Conservation (phyloP, 1,284 basidiomycete species). For the Cryptococcus depauperatus region DNA sequence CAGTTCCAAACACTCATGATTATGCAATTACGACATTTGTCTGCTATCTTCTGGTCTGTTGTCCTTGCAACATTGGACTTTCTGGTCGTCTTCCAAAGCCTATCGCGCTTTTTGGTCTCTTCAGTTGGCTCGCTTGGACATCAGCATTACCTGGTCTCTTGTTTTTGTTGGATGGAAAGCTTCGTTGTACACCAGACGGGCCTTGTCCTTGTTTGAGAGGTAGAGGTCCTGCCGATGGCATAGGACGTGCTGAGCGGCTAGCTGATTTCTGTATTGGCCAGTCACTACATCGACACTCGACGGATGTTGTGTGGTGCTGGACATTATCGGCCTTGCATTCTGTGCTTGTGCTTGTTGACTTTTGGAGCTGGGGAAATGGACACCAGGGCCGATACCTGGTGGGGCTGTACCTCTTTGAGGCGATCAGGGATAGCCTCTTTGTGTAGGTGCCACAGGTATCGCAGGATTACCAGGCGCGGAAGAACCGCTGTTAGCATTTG, state of each 20-base stretch:
- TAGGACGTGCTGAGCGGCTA: neutral
- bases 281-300: neutral
- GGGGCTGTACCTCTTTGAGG: neutral
- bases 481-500: neutral
- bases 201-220: too few species aligned
- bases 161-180: too few species aligned
- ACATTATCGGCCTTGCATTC: neutral
- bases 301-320: neutral
- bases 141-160: too few species aligned
- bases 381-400: neutral
- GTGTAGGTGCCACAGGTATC: slow-evolving; percentile 17
- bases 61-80: too few species aligned
- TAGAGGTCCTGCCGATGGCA: neutral
- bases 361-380: neutral
- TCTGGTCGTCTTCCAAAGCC: too few species aligned
- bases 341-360: neutral
- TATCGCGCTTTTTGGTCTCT: too few species aligned
- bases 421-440: slow-evolving; percentile 1
- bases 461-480: slow-evolving; percentile 15
- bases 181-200: too few species aligned
- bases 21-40: too few species aligned
- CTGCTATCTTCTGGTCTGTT: too few species aligned
- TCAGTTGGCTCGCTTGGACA: too few species aligned
- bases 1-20: too few species aligned
- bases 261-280: neutral